These are phyloP conservation scores for Mycena citricolor DNA, from an alignment of 1,284 basidiomycete species.

Conservation along the genomic window DNA sequence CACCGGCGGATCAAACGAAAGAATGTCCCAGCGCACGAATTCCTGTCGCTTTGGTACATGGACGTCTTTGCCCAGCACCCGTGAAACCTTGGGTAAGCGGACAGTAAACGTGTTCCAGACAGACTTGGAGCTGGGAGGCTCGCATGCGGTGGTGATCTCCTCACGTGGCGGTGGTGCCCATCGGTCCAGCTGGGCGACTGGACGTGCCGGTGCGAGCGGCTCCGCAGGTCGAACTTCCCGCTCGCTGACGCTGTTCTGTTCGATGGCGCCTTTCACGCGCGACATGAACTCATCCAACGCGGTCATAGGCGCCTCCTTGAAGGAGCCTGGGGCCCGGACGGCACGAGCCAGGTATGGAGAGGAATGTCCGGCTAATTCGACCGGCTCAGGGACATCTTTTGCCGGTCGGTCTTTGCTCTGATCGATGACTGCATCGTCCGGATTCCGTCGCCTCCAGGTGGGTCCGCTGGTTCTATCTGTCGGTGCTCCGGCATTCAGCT, in stretches of 20 bases:
- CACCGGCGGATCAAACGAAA: constrained; percentile 77
- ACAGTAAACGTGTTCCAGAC: constrained; percentile 58
- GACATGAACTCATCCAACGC: constrained; percentile 84
- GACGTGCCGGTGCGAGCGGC: too few species aligned
- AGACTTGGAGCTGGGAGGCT: constrained; percentile 52
- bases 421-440: not conserved
- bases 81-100: constrained; percentile 53
- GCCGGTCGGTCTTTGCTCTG: constrained; percentile 13
- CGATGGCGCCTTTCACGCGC: constrained; percentile 83
- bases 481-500: constrained; percentile 16
- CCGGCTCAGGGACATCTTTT: constrained; percentile 6
- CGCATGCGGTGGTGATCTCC: constrained; percentile 48
- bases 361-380: constrained; percentile 8
- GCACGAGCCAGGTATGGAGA: constrained; percentile 27
- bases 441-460: constrained; percentile 46
- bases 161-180: constrained; percentile 42
- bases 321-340: constrained; percentile 37
- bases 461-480: constrained; percentile 34
- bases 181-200: too few species aligned
- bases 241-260: constrained; percentile 61
- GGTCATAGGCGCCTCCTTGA: constrained; percentile 71
- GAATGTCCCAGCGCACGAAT: constrained; percentile 61
- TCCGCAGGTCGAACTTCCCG: constrained; percentile 28
- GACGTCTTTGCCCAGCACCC: constrained; percentile 45
- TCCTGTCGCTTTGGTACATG: constrained; percentile 39